Evolutionary conservation across 305 asterid genomes (phyloP), one percentile per base, ranked within the genome.

Genomic region (Petunia hybrid): DNA sequence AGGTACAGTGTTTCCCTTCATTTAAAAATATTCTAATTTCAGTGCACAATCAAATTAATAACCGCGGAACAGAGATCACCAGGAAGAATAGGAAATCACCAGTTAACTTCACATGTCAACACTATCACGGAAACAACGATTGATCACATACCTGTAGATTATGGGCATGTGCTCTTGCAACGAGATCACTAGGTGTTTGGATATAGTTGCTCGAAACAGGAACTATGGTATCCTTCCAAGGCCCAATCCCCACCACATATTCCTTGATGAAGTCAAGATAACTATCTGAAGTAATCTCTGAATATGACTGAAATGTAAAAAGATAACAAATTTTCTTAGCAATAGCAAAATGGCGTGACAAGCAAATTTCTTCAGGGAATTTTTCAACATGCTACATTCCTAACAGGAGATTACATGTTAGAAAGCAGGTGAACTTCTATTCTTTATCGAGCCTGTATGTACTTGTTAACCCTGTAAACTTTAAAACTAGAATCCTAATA

Each of bases 161-260:
- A 83, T 65, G 89, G 12, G 93, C 88, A 82, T 95, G 99, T 42
- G 99, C 98, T 86, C 98, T 86, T 31, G 98, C 90, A 55, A 95
- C 93, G 76, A 95, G 97, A 87, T 92, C 97, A 5, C 92, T 88
- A 60, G 98, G 91, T 5, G 85, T 77, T 78, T 80, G 86, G 68
- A 92, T 60, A 85, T 96, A 96, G 78, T 94, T 93, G 68, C 78
- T 40, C 2, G 85, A 83, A 16, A 85, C 83, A 80, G 92, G 87
- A 86, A 89, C 92, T 36, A 91, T 31, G 36, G 90, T 91, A 80
- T 96, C 98, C 88, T 96, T 96, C 99, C 95, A 96, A 6, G 98
- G 98, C 77, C 98, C 98, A 55, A 96, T 94, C 55, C 98, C 98
- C 71, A 93, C 94, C 76, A 92, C 93, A 83, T 91, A 94, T 35